Base-by-base conservation (phyloP, 1,139 yeast species). In the Pneumocystis jirovecii region DNA sequence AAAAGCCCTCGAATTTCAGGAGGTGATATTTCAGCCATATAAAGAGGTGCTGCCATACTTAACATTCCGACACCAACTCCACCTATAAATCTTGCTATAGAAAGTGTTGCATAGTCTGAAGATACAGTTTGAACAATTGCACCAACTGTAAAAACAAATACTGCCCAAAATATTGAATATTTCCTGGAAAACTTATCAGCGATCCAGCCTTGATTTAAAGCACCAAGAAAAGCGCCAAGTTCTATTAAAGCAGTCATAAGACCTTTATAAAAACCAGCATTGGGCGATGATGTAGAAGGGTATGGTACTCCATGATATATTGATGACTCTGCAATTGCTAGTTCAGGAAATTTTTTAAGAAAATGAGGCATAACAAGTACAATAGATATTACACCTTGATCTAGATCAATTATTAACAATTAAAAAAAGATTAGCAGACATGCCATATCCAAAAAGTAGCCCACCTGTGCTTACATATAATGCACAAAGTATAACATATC, bases 111-210 rank as follows among this genome's bases (percentile, higher is more conserved):
- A 44, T 68, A 66, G 21, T 66, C 62, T 50, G 69, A 70, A 59
- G 87, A 76, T 64, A 83, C 85, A 63, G 82, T 80, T 76, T 85
- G 89, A 69, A 85, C 77, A 68, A 81, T 76, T 68, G 85, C 80
- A 71, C 90, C 90, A 65, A 84, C 71, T 70, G 81, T 78, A 77
- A 84, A 85, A 62, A 85, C 79, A 66, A 80, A 59, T 68, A 83
- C 79, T 66, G 86, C 78, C 60, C 80, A 76, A 64, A 83, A 74
- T 69, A 85, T 81, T 64, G 75, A 85, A 82, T 70, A 69, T 61
- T 72, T 72, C 65, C 76, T 71, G n/a, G 74, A 71, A 63, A 72
- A 68, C 56, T 66, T 67, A 63, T 73, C 75, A 42, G 72, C 68
- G 42, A 73, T 60, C 64, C 67, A 70, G 37, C 75, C 74, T 56